These are phyloP conservation scores for Aspergillus steynii DNA, from an alignment of 495 filamentous ascomycete species.

Conservation along the genomic window DNA sequence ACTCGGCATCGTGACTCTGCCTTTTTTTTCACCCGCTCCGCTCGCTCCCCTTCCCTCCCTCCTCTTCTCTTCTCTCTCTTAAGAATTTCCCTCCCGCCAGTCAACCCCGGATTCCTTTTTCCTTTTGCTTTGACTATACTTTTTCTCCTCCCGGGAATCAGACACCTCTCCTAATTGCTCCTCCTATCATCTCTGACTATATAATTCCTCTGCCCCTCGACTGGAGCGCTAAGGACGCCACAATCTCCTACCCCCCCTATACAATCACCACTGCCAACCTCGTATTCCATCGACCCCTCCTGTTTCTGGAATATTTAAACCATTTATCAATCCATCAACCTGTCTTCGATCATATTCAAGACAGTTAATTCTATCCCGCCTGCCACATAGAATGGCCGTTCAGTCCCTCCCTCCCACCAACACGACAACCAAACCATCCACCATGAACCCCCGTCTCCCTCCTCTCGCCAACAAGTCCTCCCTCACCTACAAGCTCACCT, in stretches of 20 bases:
- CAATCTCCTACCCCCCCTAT: neutral
- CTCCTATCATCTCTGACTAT: neutral
- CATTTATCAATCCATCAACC: too few species aligned
- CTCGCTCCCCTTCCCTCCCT: conserved; percentile 1
- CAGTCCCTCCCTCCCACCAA: neutral
- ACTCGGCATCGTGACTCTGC: conserved; percentile 1
- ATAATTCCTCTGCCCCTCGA: neutral
- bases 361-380: neutral
- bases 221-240: neutral
- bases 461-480: conserved; percentile 44
- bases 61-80: conserved; percentile 6
- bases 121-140: neutral
- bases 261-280: neutral
- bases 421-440: conserved; percentile 13
- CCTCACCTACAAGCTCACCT: conserved; percentile 44
- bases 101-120: neutral
- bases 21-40: conserved; percentile 9
- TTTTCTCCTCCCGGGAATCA: neutral
- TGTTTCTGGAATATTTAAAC: neutral
- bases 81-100: conserved; percentile 4
- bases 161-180: neutral
- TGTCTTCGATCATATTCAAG: neutral
- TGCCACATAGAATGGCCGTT: conserved; percentile 18
- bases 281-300: conserved; percentile 3
- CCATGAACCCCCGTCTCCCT: conserved; percentile 43